Conservation (phyloP, 257 asterid genomes). For the Salvia rosmarinus region DNA sequence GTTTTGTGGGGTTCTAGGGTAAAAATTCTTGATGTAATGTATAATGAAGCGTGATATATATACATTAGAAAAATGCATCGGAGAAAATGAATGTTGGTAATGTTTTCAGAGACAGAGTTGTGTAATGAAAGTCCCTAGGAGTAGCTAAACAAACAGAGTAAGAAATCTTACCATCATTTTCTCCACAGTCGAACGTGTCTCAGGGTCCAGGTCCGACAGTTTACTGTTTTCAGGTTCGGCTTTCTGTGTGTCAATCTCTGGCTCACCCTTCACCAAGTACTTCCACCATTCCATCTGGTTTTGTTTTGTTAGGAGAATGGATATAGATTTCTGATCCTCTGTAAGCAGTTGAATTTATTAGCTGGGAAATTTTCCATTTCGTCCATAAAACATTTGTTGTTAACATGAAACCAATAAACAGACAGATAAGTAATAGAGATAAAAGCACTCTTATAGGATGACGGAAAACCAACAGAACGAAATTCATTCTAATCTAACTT, state of each 20-base stretch:
- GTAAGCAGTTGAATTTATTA: slow-evolving; percentile 29
- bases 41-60: background rate
- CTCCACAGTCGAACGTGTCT: slow-evolving; percentile 81
- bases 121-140: background rate
- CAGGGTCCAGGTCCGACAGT: slow-evolving; percentile 77
- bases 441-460: background rate
- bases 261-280: slow-evolving; percentile 82
- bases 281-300: slow-evolving; percentile 98
- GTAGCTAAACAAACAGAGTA: background rate
- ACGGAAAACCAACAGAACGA: background rate
- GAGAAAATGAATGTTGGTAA: background rate
- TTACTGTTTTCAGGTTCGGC: slow-evolving; percentile 84
- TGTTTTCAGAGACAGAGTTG: background rate
- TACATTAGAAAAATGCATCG: background rate
- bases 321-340: slow-evolving; percentile 80
- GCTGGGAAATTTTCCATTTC: slow-evolving; percentile 1
- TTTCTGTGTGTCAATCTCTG: slow-evolving; percentile 80
- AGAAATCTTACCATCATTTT: slow-evolving; percentile 74
- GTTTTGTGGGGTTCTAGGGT: background rate
- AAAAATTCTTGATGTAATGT: background rate
- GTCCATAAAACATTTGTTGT: background rate
- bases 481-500: background rate
- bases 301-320: slow-evolving; percentile 75
- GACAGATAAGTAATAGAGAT: background rate
- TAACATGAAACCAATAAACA: slow-evolving; percentile 32